Evolutionary conservation across 1,284 basidiomycete species (phyloP), one percentile per base, ranked within the genome.

Genomic region (Fomitopsis palustris): DNA sequence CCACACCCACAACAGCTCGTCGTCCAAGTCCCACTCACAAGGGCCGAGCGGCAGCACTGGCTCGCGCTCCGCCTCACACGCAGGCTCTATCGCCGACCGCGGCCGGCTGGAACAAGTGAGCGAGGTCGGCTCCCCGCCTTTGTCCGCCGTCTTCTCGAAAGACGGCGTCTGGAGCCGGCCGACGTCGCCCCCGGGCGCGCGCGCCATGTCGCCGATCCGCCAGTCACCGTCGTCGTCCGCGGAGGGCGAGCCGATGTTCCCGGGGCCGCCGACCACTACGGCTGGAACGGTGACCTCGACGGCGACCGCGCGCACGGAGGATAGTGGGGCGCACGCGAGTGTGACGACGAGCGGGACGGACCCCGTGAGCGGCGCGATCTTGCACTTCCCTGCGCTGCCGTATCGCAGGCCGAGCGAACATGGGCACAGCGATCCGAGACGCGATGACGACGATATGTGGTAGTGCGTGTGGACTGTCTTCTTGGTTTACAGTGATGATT

Each of bases 1-100:
- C 51, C 65, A 75, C 65, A 64, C 75, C 65, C 62, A 78, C 73
- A 62, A 66, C 33, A 76, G 79, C 52, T 85, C 76, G 14, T 83
- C 82, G 0, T 84, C 83, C 4, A 73, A 77, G 4, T 75, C 69
- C 1, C 74, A 76, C 53, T 79, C 81, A 10, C 72, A 74, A 14
- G 74, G 70, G 3, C 59, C 59, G 41, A 66, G 74, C 33, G 64
- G 69, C 56, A 76, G 75, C 59, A 21, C 49, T 17, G 79, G 78
- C 41, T 75, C 75, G 17, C 72, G 67, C 37, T 84, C 84, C 0
- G 69, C 84, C 17, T 67, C 70, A 0, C 77, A 77, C 58, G 79
- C 80, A 0, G 76, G 75, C 23, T 85, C 84, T 47, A 69, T 86
- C 53, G 80, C 81, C 3, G 81, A 79, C 5, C 61, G 27, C 16